Evolutionary conservation across 2,329 filamentous ascomycete genomes (phyloP), one percentile per base, ranked within the genome.

Genomic region (Zymoseptoria brevis): DNA sequence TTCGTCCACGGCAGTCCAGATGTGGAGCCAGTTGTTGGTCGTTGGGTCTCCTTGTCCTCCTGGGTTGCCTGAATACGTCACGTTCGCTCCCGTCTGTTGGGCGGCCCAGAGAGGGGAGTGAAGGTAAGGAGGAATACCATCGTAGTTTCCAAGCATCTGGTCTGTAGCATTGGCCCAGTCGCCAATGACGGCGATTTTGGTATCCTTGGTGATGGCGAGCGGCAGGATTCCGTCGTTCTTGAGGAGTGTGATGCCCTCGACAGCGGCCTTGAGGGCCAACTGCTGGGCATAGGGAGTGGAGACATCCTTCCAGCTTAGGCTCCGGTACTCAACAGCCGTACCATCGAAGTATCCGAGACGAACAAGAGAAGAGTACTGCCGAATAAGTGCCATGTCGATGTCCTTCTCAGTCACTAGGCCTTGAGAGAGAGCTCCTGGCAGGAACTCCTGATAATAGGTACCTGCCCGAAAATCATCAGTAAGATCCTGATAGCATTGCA

Each of bases 101-200:
- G 82, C 77, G 9, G 83, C 82, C 29, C 76, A 77, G 0, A 83
- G 72, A 0, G 83, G 83, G 3, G 76, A 79, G 62, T 76, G 78
- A 2, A 82, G 72, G 69, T 81, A 86, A 0, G 82, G 81, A 0
- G 84, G 76, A 2, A 76, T 71, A 26, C 84, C 83, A 59, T 68
- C 75, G 71, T 87, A 87, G 65, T 83, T 83, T 0, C 83, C 84
- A 55, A 81, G 81, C 74, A 87, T 77, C 60, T 84, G 77, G 4
- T 72, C 74, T 0, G 81, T 82, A 6, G 80, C 80, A 55, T 83
- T 83, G 2, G 80, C 82, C 77, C 82, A 86, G 53, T 77, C 78
- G 0, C 83, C 84, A 26, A 87, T 73, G 50, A 87, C 71, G 0
- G 81, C 83, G 3, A 86, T 73, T 6, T 71, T 76, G 8, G 71